A percentile compares a stretch with the other conserved stretches of the same genome.
Evolutionary conservation across 352 stramenopile genomes (phyloP).

Genomic region (Labyrinthula sp.): DNA sequence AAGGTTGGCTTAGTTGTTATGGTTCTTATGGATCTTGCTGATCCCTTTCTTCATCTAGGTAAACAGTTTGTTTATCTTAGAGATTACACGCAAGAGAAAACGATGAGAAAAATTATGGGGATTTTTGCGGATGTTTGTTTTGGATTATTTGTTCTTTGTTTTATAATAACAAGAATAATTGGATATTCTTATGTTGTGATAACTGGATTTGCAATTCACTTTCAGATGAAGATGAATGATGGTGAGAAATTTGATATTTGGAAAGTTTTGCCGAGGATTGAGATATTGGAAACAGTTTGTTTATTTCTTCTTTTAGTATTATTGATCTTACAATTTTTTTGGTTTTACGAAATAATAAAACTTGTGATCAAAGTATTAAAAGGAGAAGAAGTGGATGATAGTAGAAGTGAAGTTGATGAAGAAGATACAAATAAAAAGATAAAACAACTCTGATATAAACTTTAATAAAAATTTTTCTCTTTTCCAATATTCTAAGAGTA

Average conservation of each 20-base stretch:
- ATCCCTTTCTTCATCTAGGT: constrained; percentile 34
- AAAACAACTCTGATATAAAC: constrained; percentile 9
- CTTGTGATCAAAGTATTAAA: constrained; percentile 25
- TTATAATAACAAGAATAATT: constrained; percentile 34
- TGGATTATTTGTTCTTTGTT: constrained; percentile 36
- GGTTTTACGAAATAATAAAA: constrained; percentile 35
- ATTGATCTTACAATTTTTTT: constrained; percentile 35
- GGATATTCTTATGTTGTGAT: constrained; percentile 34
- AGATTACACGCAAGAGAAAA: constrained; percentile 23
- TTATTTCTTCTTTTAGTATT: constrained; percentile 33
- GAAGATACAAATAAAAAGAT: constrained; percentile 31
- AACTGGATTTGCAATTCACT: constrained; percentile 16
- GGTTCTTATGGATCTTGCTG: constrained; percentile 38
- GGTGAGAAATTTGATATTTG: too few species aligned
- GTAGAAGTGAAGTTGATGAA: constrained; percentile 31
- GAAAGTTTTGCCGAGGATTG: too few species aligned
- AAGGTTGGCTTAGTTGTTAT: constrained; percentile 37
- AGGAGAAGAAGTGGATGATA: constrained; percentile 32
- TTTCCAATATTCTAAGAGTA: too few species aligned
- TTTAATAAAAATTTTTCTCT: too few species aligned
- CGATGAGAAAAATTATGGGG: constrained; percentile 5
- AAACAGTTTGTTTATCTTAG: constrained; percentile 36
- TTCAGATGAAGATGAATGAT: too few species aligned
- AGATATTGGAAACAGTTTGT: constrained; percentile 8
- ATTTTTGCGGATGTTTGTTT: constrained; percentile 34